Evolutionary conservation across 2,329 filamentous ascomycete genomes (phyloP), one percentile per base, ranked within the genome.

Genomic region (Colletotrichum sp.): DNA sequence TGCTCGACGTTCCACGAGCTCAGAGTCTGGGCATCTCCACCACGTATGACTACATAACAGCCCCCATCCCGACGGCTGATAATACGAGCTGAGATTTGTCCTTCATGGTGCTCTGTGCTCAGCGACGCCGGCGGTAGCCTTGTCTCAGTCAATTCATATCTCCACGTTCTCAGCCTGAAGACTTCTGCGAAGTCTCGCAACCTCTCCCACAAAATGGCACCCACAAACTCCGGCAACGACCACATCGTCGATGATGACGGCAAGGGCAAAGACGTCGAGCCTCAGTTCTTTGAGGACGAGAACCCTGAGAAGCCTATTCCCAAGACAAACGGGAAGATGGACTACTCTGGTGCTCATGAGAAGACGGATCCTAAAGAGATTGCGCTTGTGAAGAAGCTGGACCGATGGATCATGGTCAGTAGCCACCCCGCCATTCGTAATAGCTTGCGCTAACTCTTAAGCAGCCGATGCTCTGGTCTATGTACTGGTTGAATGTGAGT

Each of bases 301-400:
- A 69, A 71, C 59, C 69, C 72, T 21, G 65, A 78, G 68, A 78
- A 78, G 75, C 71, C 72, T 6, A 61, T 81, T 16, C 79, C 80
- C 24, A 77, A 52, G 24, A 73, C 71, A 14, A 65, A 64, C 10
- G 75, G 76, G 34, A 80, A 75, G 36, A 68, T 77, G 48, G 85
- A 86, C 74, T 85, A 86, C 78, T 85, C 83, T 10, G 84, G 85
- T 59, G 84, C 85, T 8, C 80, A 82, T 72, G 82, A 83, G 76
- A 86, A 86, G 79, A 85, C 84, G 4, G 84, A 86, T 59, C 84
- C 84, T 1, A 83, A 79, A 52, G 85, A 86, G 69, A 86, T 86
- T 69, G 83, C 82, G 4, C 80, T 86, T n/a, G 85, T 86, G 39
- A 83, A 81, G 74, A 86, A 86, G 77, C 79, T 86, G 3, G 85